Evolutionary conservation across 331 rosid genomes (phyloP).

Genomic region (Quercus lobata): DNA sequence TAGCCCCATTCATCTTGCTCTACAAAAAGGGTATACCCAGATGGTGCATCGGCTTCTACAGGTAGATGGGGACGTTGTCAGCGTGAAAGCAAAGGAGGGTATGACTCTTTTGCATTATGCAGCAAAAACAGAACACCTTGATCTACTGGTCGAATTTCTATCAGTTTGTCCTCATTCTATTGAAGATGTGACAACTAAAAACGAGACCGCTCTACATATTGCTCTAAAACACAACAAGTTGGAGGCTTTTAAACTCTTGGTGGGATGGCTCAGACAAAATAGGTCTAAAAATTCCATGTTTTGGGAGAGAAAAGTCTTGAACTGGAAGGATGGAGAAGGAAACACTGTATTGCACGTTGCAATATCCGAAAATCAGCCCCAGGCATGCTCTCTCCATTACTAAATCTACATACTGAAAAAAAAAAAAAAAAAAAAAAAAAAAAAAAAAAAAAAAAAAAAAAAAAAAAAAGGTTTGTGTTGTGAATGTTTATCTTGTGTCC

Average conservation of each 20-base stretch:
- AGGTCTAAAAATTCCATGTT: background rate
- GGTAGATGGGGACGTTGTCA: too few species aligned
- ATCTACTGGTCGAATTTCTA: slow-evolving; percentile 8
- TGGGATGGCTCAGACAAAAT: slow-evolving; percentile 5
- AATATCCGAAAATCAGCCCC: too few species aligned
- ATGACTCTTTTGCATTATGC: slow-evolving; percentile 36
- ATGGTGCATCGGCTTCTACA: too few species aligned
- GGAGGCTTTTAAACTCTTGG: slow-evolving; percentile 9
- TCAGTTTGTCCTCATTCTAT: slow-evolving; percentile 22
- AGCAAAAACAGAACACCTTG: background rate
- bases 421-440: too few species aligned
- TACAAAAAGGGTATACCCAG: too few species aligned
- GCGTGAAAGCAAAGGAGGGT: slow-evolving; percentile 18
- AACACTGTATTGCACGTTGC: slow-evolving; percentile 4
- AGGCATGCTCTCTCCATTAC: too few species aligned
- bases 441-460: too few species aligned
- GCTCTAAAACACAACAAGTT: slow-evolving; percentile 6
- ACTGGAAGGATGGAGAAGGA: slow-evolving; percentile 24
- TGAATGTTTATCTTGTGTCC: too few species aligned
- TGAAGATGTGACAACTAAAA: slow-evolving; percentile 18
- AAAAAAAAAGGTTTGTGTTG: too few species aligned
- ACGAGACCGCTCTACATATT: slow-evolving; percentile 36
- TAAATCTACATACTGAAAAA: too few species aligned
- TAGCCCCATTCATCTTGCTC: too few species aligned
- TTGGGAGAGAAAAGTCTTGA: background rate